A percentile compares a stretch with the other conserved stretches of the same genome.
phyloP scores from a whole-genome alignment of 768 basidiomycete species.

The Pleurotus salmoneostramineus region DNA sequence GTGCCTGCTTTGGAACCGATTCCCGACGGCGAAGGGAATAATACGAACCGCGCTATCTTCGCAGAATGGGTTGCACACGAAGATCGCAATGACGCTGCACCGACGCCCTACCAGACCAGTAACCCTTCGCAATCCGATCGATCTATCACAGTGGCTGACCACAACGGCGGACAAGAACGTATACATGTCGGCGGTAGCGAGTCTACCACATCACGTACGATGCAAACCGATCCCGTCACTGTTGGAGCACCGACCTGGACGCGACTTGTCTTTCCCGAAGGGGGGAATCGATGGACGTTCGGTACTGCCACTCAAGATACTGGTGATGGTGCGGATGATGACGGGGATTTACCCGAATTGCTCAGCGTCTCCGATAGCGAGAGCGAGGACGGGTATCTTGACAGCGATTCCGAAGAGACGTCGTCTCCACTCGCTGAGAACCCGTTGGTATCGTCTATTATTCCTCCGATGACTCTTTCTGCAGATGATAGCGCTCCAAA shows the following conservation, averaged over 20 bases:
- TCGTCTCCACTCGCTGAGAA: neutral
- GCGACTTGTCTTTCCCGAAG: neutral
- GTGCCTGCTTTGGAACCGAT: neutral
- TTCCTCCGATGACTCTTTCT: neutral
- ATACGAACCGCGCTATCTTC: neutral
- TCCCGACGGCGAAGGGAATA: neutral
- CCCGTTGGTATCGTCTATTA: neutral
- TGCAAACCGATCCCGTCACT: neutral
- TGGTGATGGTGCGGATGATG: constrained; percentile 11
- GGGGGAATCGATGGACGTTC: constrained; percentile 3
- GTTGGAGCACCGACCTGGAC: neutral
- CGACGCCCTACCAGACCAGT: neutral
- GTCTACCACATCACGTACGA: neutral
- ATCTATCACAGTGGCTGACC: neutral
- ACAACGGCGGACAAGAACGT: neutral
- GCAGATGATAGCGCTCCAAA: neutral
- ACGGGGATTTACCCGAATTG: constrained; percentile 32
- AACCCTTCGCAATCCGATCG: neutral
- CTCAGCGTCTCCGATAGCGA: constrained; percentile 33
- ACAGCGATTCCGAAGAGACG: constrained; percentile 18
- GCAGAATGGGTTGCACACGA: neutral
- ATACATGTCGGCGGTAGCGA: neutral
- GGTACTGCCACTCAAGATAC: constrained; percentile 5
- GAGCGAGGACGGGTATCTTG: constrained; percentile 19
- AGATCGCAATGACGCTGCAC: neutral